Conservation (phyloP, 208 protist species). For the Trypanosoma lewisi region DNA sequence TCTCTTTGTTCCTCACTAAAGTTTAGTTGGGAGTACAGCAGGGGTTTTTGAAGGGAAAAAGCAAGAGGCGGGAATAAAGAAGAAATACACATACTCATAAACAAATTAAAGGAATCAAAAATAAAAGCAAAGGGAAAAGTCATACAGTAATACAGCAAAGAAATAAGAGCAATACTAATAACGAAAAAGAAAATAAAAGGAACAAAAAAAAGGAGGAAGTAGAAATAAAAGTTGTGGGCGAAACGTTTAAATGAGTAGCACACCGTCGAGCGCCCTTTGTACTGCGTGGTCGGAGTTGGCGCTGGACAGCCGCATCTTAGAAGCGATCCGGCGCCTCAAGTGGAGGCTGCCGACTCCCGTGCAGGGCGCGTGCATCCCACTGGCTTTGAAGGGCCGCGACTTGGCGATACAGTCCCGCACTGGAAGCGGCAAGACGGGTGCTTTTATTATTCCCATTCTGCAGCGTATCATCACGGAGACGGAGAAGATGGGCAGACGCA, state of each 20-base stretch:
- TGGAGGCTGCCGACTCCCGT: constrained; percentile 92
- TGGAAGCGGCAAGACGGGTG: constrained; percentile 88
- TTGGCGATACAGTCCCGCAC: constrained; percentile 87
- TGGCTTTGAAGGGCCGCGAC: constrained; percentile 90
- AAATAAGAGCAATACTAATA: too few relatives aligned
- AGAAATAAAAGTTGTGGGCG: background rate
- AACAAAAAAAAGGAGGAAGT: background rate
- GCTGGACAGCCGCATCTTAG: constrained; percentile 75
- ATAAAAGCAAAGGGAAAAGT: too few relatives aligned
- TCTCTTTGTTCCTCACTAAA: too few relatives aligned
- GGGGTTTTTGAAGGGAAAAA: too few relatives aligned
- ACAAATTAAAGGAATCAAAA: too few relatives aligned
- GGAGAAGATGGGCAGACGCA: constrained; percentile 48
- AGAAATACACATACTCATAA: too few relatives aligned
- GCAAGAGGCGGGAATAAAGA: too few relatives aligned
- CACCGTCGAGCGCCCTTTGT: constrained; percentile 24
- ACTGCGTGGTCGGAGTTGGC: constrained; percentile 75
- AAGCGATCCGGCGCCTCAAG: constrained; percentile 75
- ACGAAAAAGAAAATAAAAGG: background rate
- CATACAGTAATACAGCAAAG: too few relatives aligned
- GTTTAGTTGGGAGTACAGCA: too few relatives aligned
- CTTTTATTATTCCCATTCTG: constrained; percentile 85
- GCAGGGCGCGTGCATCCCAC: constrained; percentile 92
- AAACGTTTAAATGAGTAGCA: background rate
- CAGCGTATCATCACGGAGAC: constrained; percentile 83